A percentile compares a stretch with the other conserved stretches of the same genome.
These are phyloP conservation scores for Adansonia rubrostipa DNA, from an alignment of 441 rosid species.

Conservation along the genomic window DNA sequence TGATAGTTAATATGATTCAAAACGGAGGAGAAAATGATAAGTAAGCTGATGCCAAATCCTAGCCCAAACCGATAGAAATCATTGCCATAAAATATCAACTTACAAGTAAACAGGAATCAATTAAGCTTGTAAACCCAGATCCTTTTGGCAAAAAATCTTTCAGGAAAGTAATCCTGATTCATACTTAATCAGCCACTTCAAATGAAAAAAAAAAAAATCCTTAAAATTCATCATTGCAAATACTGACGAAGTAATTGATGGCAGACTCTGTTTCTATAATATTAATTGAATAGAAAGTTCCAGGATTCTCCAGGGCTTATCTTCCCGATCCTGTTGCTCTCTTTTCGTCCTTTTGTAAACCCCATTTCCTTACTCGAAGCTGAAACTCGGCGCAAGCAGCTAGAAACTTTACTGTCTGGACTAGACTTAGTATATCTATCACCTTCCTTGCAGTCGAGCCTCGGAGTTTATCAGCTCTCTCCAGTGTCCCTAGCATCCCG, in stretches of 20 bases:
- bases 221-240: background rate
- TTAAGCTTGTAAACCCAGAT: background rate
- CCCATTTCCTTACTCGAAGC: slow-evolving; percentile 38
- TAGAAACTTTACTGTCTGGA: slow-evolving; percentile 47
- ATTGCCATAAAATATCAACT: background rate
- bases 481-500: slow-evolving; percentile 41
- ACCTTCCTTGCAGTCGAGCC: slow-evolving; percentile 39
- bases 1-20: background rate
- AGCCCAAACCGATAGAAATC: background rate
- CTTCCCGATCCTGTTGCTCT: background rate
- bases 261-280: background rate
- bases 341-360: slow-evolving; percentile 26
- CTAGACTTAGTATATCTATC: slow-evolving; percentile 47
- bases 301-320: background rate
- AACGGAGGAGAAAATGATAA: background rate
- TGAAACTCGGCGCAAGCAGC: slow-evolving; percentile 49
- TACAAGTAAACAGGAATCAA: background rate
- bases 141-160: background rate
- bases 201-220: background rate
- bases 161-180: background rate
- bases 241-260: background rate
- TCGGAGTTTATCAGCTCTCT: slow-evolving; percentile 46
- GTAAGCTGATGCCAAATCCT: background rate
- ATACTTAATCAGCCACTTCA: background rate
- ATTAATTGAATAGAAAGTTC: background rate